These are phyloP conservation scores for Mallotus japonicus DNA, from an alignment of 441 rosid genomes.

Conservation along the genomic window DNA sequence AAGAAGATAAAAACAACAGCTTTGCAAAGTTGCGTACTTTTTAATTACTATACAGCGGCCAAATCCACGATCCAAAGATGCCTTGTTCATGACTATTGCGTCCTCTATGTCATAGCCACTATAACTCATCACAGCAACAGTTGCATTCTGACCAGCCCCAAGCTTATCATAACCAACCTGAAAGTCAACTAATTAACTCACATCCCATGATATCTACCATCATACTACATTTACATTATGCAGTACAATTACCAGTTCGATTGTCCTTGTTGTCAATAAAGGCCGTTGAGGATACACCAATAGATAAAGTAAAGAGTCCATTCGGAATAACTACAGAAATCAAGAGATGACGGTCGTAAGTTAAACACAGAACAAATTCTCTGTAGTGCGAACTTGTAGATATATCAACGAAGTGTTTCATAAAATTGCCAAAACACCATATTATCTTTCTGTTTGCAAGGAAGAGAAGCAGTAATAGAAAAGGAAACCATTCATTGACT, in stretches of 20 bases:
- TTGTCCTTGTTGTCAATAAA: conserved; percentile 84
- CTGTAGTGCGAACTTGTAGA: not conserved
- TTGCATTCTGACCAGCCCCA: conserved; percentile 99
- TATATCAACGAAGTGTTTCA: not conserved
- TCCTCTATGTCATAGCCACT: conserved; percentile 99
- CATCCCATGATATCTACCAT: conserved; percentile 14
- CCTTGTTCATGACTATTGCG: conserved; percentile 96
- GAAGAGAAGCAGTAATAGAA: not conserved
- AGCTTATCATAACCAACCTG: conserved; percentile 97
- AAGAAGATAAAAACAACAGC: not conserved
- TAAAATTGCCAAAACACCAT: not conserved
- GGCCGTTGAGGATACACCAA: conserved; percentile 98
- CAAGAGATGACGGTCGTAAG: conserved; percentile 4
- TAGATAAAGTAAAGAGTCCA: conserved; percentile 86
- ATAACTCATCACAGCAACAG: conserved; percentile 96
- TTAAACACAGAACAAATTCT: conserved; percentile 4
- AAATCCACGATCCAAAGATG: conserved; percentile 97
- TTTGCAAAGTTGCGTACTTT: conserved; percentile 44
- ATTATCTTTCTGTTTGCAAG: not conserved
- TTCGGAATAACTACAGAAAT: conserved; percentile 56
- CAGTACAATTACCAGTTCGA: conserved; percentile 67
- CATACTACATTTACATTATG: not conserved
- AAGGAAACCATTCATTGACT: not conserved
- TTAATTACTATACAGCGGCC: conserved; percentile 96
- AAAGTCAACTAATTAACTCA: conserved; percentile 33